phyloP scores from a whole-genome alignment of 768 basidiomycete species.

The Pholiota molesta region DNA sequence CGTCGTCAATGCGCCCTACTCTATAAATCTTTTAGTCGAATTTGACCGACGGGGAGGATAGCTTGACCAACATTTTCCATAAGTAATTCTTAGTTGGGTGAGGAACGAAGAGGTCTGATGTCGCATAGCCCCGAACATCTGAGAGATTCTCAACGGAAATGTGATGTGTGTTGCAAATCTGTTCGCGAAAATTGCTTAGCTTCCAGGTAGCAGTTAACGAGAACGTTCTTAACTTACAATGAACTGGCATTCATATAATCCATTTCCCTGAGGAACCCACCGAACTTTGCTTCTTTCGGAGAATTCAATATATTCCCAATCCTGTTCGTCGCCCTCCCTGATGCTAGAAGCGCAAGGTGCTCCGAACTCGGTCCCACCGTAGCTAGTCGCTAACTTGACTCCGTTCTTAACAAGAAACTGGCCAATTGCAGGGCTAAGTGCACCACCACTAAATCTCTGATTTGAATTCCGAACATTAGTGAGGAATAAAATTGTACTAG shows the following conservation, averaged over 20 bases:
- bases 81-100: constrained; percentile 45
- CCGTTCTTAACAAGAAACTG: constrained; percentile 31
- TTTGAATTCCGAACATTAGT: too few relatives aligned
- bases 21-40: too few relatives aligned
- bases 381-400: constrained; percentile 25
- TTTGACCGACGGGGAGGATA: background rate
- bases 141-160: constrained; percentile 38
- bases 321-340: constrained; percentile 21
- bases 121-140: constrained; percentile 42
- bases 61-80: constrained; percentile 42
- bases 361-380: constrained; percentile 36
- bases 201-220: too few relatives aligned
- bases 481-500: too few relatives aligned
- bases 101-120: constrained; percentile 43
- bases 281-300: constrained; percentile 24
- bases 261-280: constrained; percentile 39
- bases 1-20: constrained; percentile 44
- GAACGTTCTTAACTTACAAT: too few relatives aligned
- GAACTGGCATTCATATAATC: constrained; percentile 39
- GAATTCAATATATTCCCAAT: constrained; percentile 39
- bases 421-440: constrained; percentile 35
- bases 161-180: constrained; percentile 36
- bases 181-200: background rate
- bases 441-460: constrained; percentile 35
- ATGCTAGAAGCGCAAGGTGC: constrained; percentile 16